Conservation (phyloP, 768 basidiomycete species). For the Brasilioporus rufonigricans region DNA sequence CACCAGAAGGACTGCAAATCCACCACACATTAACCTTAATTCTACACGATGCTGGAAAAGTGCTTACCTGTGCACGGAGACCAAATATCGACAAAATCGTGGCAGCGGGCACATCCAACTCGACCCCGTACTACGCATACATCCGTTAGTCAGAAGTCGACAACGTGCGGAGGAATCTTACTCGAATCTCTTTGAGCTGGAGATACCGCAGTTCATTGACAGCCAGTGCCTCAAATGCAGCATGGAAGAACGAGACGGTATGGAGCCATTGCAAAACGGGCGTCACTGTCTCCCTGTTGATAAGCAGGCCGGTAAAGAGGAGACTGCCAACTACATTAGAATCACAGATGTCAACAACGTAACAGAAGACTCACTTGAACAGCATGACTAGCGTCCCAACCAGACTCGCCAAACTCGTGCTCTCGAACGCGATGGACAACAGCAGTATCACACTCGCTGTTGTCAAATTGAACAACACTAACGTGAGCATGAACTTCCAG, state of each 20-base stretch:
- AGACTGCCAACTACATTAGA: slow-evolving; percentile 49
- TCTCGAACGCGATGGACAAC: slow-evolving; percentile 86
- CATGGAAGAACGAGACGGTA: slow-evolving; percentile 96
- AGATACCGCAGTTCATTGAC: slow-evolving; percentile 96
- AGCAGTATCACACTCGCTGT: slow-evolving; percentile 91
- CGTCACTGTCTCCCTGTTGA: slow-evolving; percentile 87
- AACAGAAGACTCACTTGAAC: slow-evolving; percentile 75
- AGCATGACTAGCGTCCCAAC: slow-evolving; percentile 97
- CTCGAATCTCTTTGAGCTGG: slow-evolving; percentile 88
- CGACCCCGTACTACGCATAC: slow-evolving; percentile 84
- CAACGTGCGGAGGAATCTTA: slow-evolving; percentile 34
- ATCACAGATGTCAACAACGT: slow-evolving; percentile 3
- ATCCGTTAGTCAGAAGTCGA: slow-evolving; percentile 4
- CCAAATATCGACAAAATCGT: slow-evolving; percentile 95
- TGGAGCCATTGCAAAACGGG: slow-evolving; percentile 80
- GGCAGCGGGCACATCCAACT: slow-evolving; percentile 94
- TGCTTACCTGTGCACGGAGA: slow-evolving; percentile 76
- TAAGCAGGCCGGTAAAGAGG: slow-evolving; percentile 91
- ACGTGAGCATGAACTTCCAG: slow-evolving; percentile 97
- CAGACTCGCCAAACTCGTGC: slow-evolving; percentile 85
- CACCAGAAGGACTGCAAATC: slow-evolving; percentile 90
- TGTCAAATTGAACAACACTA: slow-evolving; percentile 95
- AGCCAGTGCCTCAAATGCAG: slow-evolving; percentile 95
- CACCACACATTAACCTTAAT: slow-evolving; percentile 5
- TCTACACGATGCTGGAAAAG: neutral